These are phyloP conservation scores for Alternaria incomplexa DNA, from an alignment of 2,329 filamentous ascomycete species.

Conservation along the genomic window DNA sequence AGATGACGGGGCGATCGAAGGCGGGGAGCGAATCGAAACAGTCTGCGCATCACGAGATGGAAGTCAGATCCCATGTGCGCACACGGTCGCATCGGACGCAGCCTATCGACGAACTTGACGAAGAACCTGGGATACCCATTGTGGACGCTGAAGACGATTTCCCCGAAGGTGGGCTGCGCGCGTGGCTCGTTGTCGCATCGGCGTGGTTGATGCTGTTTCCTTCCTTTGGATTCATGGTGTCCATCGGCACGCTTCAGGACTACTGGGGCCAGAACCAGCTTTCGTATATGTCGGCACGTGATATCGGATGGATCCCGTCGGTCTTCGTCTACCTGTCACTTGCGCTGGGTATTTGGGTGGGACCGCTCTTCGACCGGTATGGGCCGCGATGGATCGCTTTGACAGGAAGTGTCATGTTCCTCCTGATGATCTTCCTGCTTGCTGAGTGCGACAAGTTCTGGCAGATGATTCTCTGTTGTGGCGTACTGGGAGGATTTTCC, in stretches of 20 bases:
- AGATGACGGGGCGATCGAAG: constrained; percentile 27
- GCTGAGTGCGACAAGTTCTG: constrained; percentile 48
- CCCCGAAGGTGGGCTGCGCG: constrained; percentile 48
- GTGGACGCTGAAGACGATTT: constrained; percentile 39
- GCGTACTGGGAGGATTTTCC: constrained; percentile 48
- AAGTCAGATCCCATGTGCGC: constrained; percentile 5
- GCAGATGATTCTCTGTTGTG: constrained; percentile 51
- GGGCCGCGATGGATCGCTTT: constrained; percentile 45
- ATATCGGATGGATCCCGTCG: constrained; percentile 88
- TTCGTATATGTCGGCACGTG: constrained; percentile 61
- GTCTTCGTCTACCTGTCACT: constrained; percentile 85
- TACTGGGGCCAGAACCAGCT: constrained; percentile 79
- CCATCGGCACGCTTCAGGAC: constrained; percentile 76
- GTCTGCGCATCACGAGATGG: constrained; percentile 14
- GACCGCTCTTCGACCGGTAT: constrained; percentile 68
- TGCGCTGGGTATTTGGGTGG: constrained; percentile 82
- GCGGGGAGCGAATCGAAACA: constrained; percentile 19
- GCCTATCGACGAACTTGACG: constrained; percentile 1
- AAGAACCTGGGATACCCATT: constrained; percentile 18
- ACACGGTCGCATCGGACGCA: constrained; percentile 14
- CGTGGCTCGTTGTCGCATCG: constrained; percentile 50
- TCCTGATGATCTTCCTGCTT: constrained; percentile 41
- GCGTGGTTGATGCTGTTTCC: constrained; percentile 45
- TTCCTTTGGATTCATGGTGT: constrained; percentile 50
- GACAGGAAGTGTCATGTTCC: constrained; percentile 32